phyloP scores from a whole-genome alignment of 768 basidiomycete species.

The Tylopilus balloui region DNA sequence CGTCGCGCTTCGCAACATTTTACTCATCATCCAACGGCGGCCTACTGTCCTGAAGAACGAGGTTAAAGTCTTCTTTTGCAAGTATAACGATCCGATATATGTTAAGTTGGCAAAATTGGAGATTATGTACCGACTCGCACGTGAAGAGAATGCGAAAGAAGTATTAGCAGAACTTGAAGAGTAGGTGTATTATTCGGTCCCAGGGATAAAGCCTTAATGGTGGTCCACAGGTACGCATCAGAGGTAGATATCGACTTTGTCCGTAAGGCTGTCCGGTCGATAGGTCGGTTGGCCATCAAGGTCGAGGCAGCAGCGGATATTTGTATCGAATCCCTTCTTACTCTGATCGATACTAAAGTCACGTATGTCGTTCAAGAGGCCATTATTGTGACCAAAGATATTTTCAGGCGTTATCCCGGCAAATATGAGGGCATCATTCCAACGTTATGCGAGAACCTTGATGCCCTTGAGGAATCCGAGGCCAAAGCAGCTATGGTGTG shows the following conservation, averaged over 20 bases:
- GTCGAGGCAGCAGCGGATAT: slow-evolving; percentile 83
- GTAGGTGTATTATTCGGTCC: slow-evolving; percentile 41
- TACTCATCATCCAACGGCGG: slow-evolving; percentile 93
- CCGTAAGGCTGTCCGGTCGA: slow-evolving; percentile 94
- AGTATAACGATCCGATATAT: slow-evolving; percentile 99
- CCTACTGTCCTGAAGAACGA: slow-evolving; percentile 92
- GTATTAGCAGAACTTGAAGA: slow-evolving; percentile 94
- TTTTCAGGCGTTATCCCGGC: slow-evolving; percentile 95
- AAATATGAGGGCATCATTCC: slow-evolving; percentile 96
- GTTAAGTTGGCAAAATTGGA: slow-evolving; percentile 97
- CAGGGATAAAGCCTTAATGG: background rate
- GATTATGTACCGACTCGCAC: slow-evolving; percentile 96
- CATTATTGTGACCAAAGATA: slow-evolving; percentile 95
- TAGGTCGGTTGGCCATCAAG: slow-evolving; percentile 97
- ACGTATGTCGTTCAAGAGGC: slow-evolving; percentile 97
- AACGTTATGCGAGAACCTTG: slow-evolving; percentile 86
- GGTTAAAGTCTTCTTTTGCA: slow-evolving; percentile 99
- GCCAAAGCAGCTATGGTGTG: slow-evolving; percentile 97
- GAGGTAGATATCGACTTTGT: slow-evolving; percentile 99
- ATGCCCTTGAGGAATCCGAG: slow-evolving; percentile 91
- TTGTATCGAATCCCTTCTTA: slow-evolving; percentile 83
- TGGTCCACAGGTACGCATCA: slow-evolving; percentile 76
- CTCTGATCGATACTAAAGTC: slow-evolving; percentile 89
- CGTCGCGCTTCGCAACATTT: slow-evolving; percentile 92
- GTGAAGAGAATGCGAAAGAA: slow-evolving; percentile 90